phyloP scores from a whole-genome alignment of 306 rosid species.

The Echinosophora koreensis region DNA sequence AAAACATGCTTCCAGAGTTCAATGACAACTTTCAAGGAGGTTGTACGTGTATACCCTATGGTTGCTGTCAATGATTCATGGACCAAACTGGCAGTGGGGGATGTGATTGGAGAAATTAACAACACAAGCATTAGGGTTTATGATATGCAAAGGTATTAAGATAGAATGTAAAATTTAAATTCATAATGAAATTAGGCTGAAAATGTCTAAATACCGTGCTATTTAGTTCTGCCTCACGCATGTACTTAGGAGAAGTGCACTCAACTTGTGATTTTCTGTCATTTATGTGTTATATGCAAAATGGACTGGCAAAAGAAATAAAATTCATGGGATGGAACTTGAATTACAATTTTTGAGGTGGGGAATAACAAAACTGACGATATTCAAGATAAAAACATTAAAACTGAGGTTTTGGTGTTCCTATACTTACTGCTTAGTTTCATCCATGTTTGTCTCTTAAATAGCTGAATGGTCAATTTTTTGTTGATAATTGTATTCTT shows the following conservation, averaged over 20 bases:
- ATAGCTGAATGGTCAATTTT: slow-evolving; percentile 29
- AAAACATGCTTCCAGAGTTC: slow-evolving; percentile 89
- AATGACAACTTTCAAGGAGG: slow-evolving; percentile 87
- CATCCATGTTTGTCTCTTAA: slow-evolving; percentile 21
- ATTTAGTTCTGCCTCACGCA: slow-evolving; percentile 34
- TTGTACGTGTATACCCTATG: slow-evolving; percentile 89
- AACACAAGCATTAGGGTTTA: slow-evolving; percentile 79
- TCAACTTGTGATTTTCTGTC: slow-evolving; percentile 40
- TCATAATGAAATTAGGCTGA: slow-evolving; percentile 35
- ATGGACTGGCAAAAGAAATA: slow-evolving; percentile 28
- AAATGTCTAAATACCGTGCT: slow-evolving; percentile 17
- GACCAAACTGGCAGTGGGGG: slow-evolving; percentile 96
- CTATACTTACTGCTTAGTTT: slow-evolving; percentile 5
- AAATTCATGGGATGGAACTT: slow-evolving; percentile 21
- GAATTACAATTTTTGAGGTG: slow-evolving; percentile 31
- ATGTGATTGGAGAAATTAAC: slow-evolving; percentile 79
- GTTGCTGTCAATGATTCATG: slow-evolving; percentile 88
- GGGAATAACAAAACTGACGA: not conserved
- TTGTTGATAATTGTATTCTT: slow-evolving; percentile 23
- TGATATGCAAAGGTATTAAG: slow-evolving; percentile 90
- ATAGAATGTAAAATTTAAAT: slow-evolving; percentile 20
- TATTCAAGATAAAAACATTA: not conserved
- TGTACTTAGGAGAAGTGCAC: slow-evolving; percentile 36
- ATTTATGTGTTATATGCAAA: slow-evolving; percentile 28
- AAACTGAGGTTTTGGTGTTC: slow-evolving; percentile 28